phyloP scores from a whole-genome alignment of 2,329 filamentous ascomycete genomes.

The Nothophaeocryptopus gaeumannii region DNA sequence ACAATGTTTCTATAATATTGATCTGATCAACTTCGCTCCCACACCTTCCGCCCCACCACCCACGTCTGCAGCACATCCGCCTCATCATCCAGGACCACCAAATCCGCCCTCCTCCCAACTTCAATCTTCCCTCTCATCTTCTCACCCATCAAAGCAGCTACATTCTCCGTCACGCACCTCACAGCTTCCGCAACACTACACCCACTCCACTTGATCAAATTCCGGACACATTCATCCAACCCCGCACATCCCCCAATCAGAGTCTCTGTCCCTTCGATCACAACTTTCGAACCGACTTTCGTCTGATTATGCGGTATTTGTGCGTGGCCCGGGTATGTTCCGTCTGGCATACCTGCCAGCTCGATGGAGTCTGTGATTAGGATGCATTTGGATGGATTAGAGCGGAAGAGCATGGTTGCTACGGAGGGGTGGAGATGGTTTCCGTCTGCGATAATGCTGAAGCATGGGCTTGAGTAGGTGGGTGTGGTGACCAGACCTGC shows the following conservation, averaged over 20 bases:
- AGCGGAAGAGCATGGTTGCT: conserved; percentile 63
- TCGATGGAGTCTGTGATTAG: conserved; percentile 58
- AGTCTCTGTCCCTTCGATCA: conserved; percentile 53
- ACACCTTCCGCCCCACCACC: conserved; percentile 49
- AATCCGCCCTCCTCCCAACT: conserved; percentile 48
- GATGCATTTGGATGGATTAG: conserved; percentile 81
- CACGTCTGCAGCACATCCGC: conserved; percentile 51
- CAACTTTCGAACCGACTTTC: conserved; percentile 50
- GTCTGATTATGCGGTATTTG: conserved; percentile 52
- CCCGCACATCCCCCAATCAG: conserved; percentile 54
- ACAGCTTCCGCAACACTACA: conserved; percentile 50
- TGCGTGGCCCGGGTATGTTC: conserved; percentile 48
- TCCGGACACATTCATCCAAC: conserved; percentile 51
- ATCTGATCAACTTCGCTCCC: conserved; percentile 31
- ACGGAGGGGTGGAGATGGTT: conserved; percentile 54
- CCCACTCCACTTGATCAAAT: conserved; percentile 47
- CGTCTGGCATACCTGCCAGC: conserved; percentile 52
- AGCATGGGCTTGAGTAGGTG: conserved; percentile 42
- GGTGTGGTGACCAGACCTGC: conserved; percentile 41
- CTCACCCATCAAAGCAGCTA: conserved; percentile 51
- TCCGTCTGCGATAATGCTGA: conserved; percentile 53
- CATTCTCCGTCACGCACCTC: conserved; percentile 50
- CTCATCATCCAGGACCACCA: conserved; percentile 47
- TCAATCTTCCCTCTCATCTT: conserved; percentile 44
- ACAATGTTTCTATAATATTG: too few relatives aligned